Conservation (phyloP, 2,329 filamentous ascomycete genomes). For the Curvularia verruculosa region DNA sequence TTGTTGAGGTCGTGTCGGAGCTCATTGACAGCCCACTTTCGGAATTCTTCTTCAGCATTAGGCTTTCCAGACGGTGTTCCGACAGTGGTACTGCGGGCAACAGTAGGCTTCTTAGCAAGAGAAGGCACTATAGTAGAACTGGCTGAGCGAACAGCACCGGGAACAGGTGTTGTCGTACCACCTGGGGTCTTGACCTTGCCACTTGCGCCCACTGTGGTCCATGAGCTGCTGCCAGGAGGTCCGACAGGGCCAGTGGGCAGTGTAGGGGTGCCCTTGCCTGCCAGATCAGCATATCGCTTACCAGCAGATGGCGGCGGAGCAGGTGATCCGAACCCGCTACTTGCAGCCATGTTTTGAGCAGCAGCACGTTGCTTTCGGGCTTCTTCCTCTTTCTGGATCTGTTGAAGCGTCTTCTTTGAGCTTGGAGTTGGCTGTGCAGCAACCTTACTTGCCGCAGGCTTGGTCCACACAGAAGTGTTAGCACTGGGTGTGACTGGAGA, state of each 20-base stretch:
- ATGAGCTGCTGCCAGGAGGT: constrained; percentile 64
- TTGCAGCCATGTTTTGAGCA: constrained; percentile 56
- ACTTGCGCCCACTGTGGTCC: constrained; percentile 93
- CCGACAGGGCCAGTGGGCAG: constrained; percentile 42
- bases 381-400: constrained; percentile 97
- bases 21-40: constrained; percentile 86
- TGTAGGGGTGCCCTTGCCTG: constrained; percentile 71
- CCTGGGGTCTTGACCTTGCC: constrained; percentile 85
- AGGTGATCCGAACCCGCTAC: constrained; percentile 53
- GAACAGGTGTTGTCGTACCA: constrained; percentile 60
- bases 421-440: constrained; percentile 47
- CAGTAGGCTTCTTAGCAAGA: constrained; percentile 61
- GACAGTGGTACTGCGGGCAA: constrained; percentile 55
- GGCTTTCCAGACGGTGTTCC: constrained; percentile 53
- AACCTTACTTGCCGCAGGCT: constrained; percentile 59
- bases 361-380: constrained; percentile 78
- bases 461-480: constrained; percentile 66
- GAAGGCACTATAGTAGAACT: constrained; percentile 53
- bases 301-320: constrained; percentile 57
- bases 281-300: constrained; percentile 94
- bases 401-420: constrained; percentile 86
- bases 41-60: constrained; percentile 86
- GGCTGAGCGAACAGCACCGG: constrained; percentile 55
- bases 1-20: constrained; percentile 75
- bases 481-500: constrained; percentile 69